Percentiles rank a stretch among this genome's conserved stretches.
phyloP scores from a whole-genome alignment of 108 stramenopile genomes.

The Skeletonema potamos region DNA sequence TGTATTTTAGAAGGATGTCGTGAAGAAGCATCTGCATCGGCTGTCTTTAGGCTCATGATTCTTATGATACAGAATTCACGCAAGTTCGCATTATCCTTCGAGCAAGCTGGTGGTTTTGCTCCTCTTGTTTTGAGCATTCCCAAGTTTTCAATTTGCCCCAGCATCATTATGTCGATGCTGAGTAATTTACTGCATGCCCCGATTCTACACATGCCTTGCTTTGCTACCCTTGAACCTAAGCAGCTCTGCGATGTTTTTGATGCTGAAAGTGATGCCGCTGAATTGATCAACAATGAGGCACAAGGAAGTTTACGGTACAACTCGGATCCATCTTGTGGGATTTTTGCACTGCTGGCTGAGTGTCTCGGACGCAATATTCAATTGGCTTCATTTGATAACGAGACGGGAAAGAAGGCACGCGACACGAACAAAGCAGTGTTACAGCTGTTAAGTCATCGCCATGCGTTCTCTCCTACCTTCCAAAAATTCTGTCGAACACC shows the following conservation, averaged over 20 bases:
- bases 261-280: constrained; percentile 58
- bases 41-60: constrained; percentile 83
- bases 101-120: constrained; percentile 82
- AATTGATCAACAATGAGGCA: constrained; percentile 32
- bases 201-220: constrained; percentile 74
- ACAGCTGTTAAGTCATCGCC: constrained; percentile 73
- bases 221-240: constrained; percentile 67
- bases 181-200: constrained; percentile 81
- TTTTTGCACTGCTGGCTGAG: constrained; percentile 86
- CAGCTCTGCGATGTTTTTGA: constrained; percentile 84
- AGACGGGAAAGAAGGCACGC: constrained; percentile 66
- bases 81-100: constrained; percentile 70
- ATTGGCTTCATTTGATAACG: constrained; percentile 66
- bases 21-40: constrained; percentile 85
- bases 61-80: constrained; percentile 84
- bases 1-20: constrained; percentile 86
- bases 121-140: constrained; percentile 85
- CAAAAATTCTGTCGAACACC: constrained; percentile 79
- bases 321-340: constrained; percentile 73
- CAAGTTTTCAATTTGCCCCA: constrained; percentile 83
- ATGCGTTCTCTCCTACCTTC: constrained; percentile 74
- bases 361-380: constrained; percentile 89
- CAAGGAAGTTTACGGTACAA: constrained; percentile 26
- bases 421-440: constrained; percentile 81
- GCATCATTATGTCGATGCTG: constrained; percentile 77